Evolutionary conservation across 1,284 basidiomycete genomes (phyloP).

Genomic region (Rhodotorula sp.): DNA sequence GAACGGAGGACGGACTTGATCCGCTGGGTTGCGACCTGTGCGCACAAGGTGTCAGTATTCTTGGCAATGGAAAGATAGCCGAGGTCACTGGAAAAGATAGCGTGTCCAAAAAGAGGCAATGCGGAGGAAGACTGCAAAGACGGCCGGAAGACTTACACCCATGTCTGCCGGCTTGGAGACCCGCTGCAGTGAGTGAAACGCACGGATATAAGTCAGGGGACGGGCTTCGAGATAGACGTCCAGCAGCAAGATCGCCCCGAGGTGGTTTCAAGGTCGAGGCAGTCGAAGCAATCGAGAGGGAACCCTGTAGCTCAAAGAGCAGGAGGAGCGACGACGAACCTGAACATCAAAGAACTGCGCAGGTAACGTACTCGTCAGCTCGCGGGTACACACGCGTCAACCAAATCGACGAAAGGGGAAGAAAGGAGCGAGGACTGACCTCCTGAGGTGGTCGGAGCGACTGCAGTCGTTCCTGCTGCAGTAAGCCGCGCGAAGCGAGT

Average conservation of each 20-base stretch:
- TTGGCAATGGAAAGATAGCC: no score
- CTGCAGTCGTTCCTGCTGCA: slow-evolving; percentile 31
- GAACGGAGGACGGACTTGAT: slow-evolving; percentile 14
- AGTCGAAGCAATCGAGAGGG: no score
- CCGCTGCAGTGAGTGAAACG: slow-evolving; percentile 11
- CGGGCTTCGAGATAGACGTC: no score
- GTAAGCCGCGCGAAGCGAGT: neutral
- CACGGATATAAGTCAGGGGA: neutral
- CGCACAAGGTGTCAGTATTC: neutral
- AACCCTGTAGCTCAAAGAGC: slow-evolving; percentile 50
- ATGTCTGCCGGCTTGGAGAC: slow-evolving; percentile 35
- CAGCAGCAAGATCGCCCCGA: neutral
- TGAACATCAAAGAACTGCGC: slow-evolving; percentile 39
- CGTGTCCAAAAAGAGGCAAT: no score
- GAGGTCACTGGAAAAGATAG: no score
- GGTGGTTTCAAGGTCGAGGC: no score
- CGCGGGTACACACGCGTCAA: neutral
- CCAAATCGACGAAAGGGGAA: neutral
- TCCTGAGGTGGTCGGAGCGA: slow-evolving; percentile 33
- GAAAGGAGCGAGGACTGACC: slow-evolving; percentile 2
- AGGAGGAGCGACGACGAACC: slow-evolving; percentile 48
- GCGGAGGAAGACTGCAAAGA: no score
- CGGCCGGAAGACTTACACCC: slow-evolving; percentile 14
- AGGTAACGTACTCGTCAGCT: neutral
- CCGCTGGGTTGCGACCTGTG: slow-evolving; percentile 17